Conservation (phyloP, 2,329 filamentous ascomycete genomes). For the Xylaria sp. region DNA sequence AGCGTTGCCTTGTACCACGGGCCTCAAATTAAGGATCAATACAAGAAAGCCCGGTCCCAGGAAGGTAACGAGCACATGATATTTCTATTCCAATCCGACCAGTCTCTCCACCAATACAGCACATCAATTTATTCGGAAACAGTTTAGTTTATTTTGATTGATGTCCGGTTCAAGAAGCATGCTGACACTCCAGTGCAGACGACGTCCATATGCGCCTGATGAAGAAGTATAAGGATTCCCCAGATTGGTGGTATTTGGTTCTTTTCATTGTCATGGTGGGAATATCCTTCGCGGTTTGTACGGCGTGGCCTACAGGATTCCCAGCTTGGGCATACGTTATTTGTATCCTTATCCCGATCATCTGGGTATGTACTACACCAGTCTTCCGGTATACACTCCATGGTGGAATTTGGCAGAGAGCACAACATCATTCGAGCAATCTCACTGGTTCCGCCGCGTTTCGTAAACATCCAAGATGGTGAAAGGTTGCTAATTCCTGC, state of each 20-base stretch:
- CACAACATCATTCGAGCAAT: neutral
- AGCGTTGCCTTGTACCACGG: slow-evolving; percentile 65
- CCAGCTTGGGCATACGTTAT: slow-evolving; percentile 69
- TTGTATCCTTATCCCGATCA: slow-evolving; percentile 66
- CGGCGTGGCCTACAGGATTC: slow-evolving; percentile 66
- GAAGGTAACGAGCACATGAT: slow-evolving; percentile 51
- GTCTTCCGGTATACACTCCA: neutral
- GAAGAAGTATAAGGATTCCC: slow-evolving; percentile 69
- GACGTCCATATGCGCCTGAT: slow-evolving; percentile 69
- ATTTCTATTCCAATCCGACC: neutral
- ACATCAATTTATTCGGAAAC: no score
- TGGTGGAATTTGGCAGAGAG: neutral
- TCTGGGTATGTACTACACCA: slow-evolving; percentile 55
- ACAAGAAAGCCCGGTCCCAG: slow-evolving; percentile 65
- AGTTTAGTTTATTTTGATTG: neutral
- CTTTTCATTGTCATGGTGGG: slow-evolving; percentile 65
- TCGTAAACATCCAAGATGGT: neutral
- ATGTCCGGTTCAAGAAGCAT: neutral
- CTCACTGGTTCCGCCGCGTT: no score
- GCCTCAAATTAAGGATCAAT: slow-evolving; percentile 65
- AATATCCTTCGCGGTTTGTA: slow-evolving; percentile 65
- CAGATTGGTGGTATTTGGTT: slow-evolving; percentile 68
- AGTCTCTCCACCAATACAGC: no score
- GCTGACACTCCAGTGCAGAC: slow-evolving; percentile 32
- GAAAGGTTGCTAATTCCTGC: slow-evolving; percentile 1